Evolutionary conservation across 805 yeast species (phyloP).

Genomic region (Ogataea paraovalis): DNA sequence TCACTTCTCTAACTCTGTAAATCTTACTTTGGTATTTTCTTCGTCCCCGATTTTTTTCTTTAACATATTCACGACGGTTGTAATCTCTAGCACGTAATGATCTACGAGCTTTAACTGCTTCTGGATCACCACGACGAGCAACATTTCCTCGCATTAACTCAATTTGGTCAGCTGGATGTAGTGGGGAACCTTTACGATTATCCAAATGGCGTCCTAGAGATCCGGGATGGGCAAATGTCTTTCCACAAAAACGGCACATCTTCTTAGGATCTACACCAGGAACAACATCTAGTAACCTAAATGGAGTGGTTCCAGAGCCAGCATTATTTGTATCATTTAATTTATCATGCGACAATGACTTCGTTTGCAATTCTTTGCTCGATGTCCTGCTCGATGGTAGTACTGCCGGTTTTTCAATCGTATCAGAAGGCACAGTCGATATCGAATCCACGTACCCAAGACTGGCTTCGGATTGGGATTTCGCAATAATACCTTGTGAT

Average conservation of each 20-base stretch:
- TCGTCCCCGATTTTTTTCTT: slow-evolving; percentile 41
- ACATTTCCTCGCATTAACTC: slow-evolving; percentile 44
- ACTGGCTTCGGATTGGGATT: too few species aligned
- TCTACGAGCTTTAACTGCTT: slow-evolving; percentile 37
- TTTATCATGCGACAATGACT: background rate
- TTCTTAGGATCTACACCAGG: slow-evolving; percentile 30
- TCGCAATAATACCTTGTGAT: too few species aligned
- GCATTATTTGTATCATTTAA: background rate
- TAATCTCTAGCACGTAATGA: slow-evolving; percentile 39
- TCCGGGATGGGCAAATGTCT: slow-evolving; percentile 53
- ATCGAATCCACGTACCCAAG: background rate
- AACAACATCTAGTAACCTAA: slow-evolving; percentile 19
- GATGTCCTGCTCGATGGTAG: too few species aligned
- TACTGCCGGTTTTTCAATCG: too few species aligned
- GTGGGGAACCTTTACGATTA: slow-evolving; percentile 45
- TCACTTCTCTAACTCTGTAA: slow-evolving; percentile 36
- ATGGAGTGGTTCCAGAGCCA: background rate
- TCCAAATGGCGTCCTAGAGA: slow-evolving; percentile 60
- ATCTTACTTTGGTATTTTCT: slow-evolving; percentile 42
- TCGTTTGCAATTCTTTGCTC: too few species aligned
- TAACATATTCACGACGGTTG: slow-evolving; percentile 45
- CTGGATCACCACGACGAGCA: slow-evolving; percentile 47
- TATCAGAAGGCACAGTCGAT: too few species aligned
- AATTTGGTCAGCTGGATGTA: slow-evolving; percentile 49
- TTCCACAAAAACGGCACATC: slow-evolving; percentile 49